phyloP scores from a whole-genome alignment of 169 alveolate genomes.

The Plasmodium inui region DNA sequence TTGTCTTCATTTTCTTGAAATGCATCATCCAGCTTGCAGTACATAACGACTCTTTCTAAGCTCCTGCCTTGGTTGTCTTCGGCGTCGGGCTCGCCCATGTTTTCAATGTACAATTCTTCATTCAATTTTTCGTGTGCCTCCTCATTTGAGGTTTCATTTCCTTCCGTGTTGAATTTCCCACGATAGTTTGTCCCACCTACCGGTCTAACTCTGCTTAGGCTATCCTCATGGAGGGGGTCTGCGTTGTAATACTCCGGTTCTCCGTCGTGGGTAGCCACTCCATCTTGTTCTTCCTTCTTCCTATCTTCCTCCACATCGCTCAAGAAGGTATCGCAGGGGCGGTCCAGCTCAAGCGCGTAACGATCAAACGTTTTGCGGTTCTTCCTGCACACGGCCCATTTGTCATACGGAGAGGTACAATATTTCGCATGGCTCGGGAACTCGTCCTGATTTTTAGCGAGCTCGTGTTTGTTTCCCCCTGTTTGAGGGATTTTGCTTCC shows the following conservation, averaged over 20 bases:
- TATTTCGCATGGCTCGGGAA: not conserved
- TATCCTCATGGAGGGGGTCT: not conserved
- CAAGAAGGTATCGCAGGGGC: not conserved
- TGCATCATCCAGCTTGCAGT: conserved; percentile 39
- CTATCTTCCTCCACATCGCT: not conserved
- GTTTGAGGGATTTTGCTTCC: not conserved
- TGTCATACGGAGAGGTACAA: conserved; percentile 1
- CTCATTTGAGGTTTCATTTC: not conserved
- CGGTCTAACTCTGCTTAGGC: not conserved
- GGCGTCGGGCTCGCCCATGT: not conserved
- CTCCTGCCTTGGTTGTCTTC: not conserved
- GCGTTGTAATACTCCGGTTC: not conserved
- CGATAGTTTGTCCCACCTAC: not conserved
- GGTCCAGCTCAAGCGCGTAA: not conserved
- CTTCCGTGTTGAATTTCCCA: not conserved
- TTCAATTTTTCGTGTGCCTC: not conserved
- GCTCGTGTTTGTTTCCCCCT: not conserved
- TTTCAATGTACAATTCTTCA: not conserved
- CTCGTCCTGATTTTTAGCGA: not conserved
- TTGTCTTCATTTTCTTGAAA: conserved; percentile 20
- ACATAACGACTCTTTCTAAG: conserved; percentile 34
- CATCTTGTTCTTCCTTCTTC: not conserved
- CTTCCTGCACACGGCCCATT: not conserved
- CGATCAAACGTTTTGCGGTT: not conserved
- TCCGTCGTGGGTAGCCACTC: not conserved